phyloP scores from a whole-genome alignment of 2,329 filamentous ascomycete species.

The Trichoderma asperellum region DNA sequence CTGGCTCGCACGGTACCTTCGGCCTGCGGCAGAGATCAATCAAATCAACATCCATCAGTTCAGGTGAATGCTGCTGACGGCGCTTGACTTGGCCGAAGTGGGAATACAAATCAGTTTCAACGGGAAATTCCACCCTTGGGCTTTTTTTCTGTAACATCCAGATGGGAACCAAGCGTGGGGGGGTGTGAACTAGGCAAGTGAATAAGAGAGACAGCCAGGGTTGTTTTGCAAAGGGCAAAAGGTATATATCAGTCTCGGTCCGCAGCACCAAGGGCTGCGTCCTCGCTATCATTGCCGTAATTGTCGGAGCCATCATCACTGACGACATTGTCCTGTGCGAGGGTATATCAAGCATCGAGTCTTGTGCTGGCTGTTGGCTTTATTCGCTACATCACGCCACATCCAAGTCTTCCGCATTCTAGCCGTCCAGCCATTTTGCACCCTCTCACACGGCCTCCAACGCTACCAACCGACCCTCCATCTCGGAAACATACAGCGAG shows the following conservation, averaged over 20 bases:
- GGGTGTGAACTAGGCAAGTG: background rate
- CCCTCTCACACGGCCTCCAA: conserved; percentile 3
- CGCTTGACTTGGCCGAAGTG: background rate
- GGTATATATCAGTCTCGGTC: conserved; percentile 9
- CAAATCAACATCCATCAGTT: conserved; percentile 4
- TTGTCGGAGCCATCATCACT: background rate
- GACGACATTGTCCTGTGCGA: background rate
- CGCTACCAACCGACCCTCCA: conserved; percentile 15
- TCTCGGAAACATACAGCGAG: conserved; percentile 13
- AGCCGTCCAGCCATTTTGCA: conserved; percentile 8
- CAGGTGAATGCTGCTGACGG: conserved; percentile 5
- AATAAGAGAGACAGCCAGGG: background rate
- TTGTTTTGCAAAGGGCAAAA: background rate
- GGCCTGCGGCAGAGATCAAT: conserved; percentile 8
- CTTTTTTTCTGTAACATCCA: background rate
- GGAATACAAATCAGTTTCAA: background rate
- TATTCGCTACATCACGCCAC: background rate
- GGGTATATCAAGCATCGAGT: background rate
- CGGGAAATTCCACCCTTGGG: background rate
- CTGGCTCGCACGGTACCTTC: conserved; percentile 1
- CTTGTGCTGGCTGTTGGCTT: conserved; percentile 20
- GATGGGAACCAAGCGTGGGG: background rate
- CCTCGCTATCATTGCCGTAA: background rate
- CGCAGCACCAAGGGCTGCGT: background rate
- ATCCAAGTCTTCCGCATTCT: background rate